Evolutionary conservation across 2,329 filamentous ascomycete genomes (phyloP).

Genomic region (Sordariomycetes sp.): DNA sequence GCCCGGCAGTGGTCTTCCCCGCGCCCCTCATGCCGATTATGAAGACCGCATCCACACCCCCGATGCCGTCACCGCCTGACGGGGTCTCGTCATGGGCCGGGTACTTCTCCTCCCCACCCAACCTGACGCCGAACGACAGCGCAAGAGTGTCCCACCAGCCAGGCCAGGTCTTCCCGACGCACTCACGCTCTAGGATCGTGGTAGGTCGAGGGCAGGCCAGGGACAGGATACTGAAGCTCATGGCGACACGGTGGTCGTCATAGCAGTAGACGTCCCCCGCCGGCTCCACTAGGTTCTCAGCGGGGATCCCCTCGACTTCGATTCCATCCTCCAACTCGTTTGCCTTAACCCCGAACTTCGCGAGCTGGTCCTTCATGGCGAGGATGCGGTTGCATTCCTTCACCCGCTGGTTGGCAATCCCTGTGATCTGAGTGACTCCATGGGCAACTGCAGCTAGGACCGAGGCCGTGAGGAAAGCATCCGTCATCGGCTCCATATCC

Average conservation of each 20-base stretch:
- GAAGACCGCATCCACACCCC: conserved; percentile 41
- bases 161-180: conserved; percentile 95
- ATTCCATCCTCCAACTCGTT: conserved; percentile 92
- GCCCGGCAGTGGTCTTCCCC: conserved; percentile 87
- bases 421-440: conserved; percentile 73
- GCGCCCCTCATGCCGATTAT: conserved; percentile 96
- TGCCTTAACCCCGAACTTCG: conserved; percentile 82
- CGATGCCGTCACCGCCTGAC: not conserved
- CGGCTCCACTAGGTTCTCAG: conserved; percentile 36
- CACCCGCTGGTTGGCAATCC: conserved; percentile 94
- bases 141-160: conserved; percentile 93
- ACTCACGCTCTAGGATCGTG: conserved; percentile 78
- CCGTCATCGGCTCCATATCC: conserved; percentile 99
- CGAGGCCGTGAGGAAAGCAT: conserved; percentile 91
- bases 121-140: conserved; percentile 59
- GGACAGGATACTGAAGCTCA: conserved; percentile 91
- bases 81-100: conserved; percentile 6
- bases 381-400: conserved; percentile 96
- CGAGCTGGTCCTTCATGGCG: conserved; percentile 89
- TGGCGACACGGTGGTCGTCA: conserved; percentile 93
- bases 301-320: conserved; percentile 45
- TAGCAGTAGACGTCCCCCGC: conserved; percentile 74
- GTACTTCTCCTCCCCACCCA: conserved; percentile 59
- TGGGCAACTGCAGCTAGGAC: conserved; percentile 82
- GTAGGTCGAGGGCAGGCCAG: conserved; percentile 57